Evolutionary conservation across 139 green algal genomes (phyloP), one percentile per base, ranked within the genome.

Genomic region (Tetraselmis chui): DNA sequence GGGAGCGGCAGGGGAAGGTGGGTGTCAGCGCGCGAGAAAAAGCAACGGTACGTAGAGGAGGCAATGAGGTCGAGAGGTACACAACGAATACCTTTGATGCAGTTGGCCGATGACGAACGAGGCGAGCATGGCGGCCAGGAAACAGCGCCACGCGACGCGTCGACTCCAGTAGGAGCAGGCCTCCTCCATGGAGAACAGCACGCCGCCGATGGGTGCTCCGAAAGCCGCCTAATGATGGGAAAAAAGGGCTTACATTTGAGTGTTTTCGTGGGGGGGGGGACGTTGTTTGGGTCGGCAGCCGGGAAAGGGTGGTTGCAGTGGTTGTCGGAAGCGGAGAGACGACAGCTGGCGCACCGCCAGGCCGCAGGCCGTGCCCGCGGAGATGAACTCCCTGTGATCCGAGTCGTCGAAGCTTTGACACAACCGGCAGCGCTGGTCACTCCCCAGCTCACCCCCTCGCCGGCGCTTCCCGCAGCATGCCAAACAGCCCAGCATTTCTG

Each of bases 131-230:
- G 92, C 87, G 31, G 88, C 91, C n/a, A 97, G 84, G 84, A 98
- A 95, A 86, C 92, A 97, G 58, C 94, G 91, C 93, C 92, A 95
- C 30, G 90, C 91, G 81, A 92, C 91, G 86, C 96, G 96, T 30
- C 91, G 89, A 29, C 78, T 88, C 93, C 91, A 95, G 80, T 89
- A 91, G 2, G 84, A 89, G 78, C 83, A 90, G 1, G 92, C 93
- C 79, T 98, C 95, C 88, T 98, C 95, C 86, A 97, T 91, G n/a
- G 87, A 86, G 85, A 97, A 98, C 79, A 98, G 86, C 79, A 98
- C 95, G 2, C 94, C 95, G 1, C 94, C 94, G n/a, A 98, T 94
- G 58, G 95, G 95, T 0, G 95, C 93, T 25, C 92, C 91, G 84
- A 98, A 97, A 0, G 92, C 92, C 1, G 92, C 93, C 79, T 85